These are phyloP conservation scores for Clausena lansium DNA, from an alignment of 345 rosid species.

Conservation along the genomic window DNA sequence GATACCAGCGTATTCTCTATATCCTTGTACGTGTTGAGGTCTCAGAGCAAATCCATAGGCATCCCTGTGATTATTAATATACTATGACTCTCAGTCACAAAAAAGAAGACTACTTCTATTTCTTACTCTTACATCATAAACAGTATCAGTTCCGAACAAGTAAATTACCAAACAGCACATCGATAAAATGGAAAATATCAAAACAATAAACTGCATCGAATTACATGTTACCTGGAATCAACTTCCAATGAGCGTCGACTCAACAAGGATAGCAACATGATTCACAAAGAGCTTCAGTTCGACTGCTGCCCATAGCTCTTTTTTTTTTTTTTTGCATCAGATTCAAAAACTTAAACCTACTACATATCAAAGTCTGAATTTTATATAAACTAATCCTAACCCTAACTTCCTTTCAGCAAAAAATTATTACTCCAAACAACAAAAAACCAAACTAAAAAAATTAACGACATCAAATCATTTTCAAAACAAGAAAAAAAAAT, in stretches of 20 bases:
- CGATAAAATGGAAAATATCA: not conserved
- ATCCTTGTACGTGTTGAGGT: constrained; percentile 87
- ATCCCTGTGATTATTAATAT: constrained; percentile 46
- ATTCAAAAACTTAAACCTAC: constrained; percentile 19
- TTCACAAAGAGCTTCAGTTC: constrained; percentile 49
- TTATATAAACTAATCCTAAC: not conserved
- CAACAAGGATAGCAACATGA: constrained; percentile 96
- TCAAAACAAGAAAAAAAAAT: not conserved
- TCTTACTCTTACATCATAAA: not conserved
- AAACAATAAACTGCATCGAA: not conserved
- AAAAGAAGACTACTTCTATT: not conserved
- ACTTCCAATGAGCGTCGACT: constrained; percentile 89
- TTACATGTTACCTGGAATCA: constrained; percentile 69
- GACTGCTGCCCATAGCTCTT: constrained; percentile 69
- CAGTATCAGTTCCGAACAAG: not conserved
- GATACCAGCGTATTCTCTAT: constrained; percentile 62
- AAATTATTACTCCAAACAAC: constrained; percentile 1
- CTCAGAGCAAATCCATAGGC: constrained; percentile 92
- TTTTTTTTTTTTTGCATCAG: constrained; percentile 32
- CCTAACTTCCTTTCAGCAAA: not conserved
- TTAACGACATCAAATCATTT: not conserved
- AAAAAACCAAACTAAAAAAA: not conserved
- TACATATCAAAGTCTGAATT: constrained; percentile 5
- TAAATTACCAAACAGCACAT: not conserved
- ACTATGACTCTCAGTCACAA: not conserved